These are phyloP conservation scores for Phytopythium helicoides DNA, from an alignment of 352 stramenopile genomes.

Conservation along the genomic window DNA sequence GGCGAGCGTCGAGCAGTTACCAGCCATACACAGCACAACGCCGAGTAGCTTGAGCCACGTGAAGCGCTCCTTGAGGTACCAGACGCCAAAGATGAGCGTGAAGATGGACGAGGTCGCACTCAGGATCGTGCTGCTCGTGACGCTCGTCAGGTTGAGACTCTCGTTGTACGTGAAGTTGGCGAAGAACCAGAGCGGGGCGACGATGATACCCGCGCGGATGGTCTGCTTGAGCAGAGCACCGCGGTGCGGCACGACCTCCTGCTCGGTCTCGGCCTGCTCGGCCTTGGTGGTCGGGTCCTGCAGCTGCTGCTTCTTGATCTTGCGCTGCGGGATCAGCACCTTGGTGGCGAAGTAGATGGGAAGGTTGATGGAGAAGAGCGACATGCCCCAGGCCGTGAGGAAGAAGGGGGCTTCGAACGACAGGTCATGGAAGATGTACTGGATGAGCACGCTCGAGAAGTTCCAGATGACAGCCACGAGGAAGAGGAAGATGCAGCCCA, in stretches of 20 bases:
- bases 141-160: constrained; percentile 90
- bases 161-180: constrained; percentile 95
- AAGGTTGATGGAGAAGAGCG: constrained; percentile 74
- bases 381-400: constrained; percentile 79
- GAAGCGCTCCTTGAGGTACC: constrained; percentile 81
- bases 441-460: constrained; percentile 78
- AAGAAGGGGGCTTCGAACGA: constrained; percentile 83
- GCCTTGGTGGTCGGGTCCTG: constrained; percentile 15
- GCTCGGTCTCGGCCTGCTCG: constrained; percentile 15
- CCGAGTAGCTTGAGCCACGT: constrained; percentile 82
- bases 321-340: constrained; percentile 26
- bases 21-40: constrained; percentile 86
- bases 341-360: constrained; percentile 66
- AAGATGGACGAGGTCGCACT: constrained; percentile 93
- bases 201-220: constrained; percentile 39
- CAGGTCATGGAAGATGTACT: constrained; percentile 87
- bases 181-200: constrained; percentile 94
- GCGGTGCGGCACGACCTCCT: constrained; percentile 10
- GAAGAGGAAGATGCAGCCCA: constrained; percentile 64
- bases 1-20: constrained; percentile 86
- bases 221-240: constrained; percentile 30
- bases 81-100: constrained; percentile 90
- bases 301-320: constrained; percentile 3
- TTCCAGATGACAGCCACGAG: constrained; percentile 76
- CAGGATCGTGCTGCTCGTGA: constrained; percentile 95